Evolutionary conservation across 2,329 filamentous ascomycete species (phyloP).

Genomic region (Camillea tinctor): DNA sequence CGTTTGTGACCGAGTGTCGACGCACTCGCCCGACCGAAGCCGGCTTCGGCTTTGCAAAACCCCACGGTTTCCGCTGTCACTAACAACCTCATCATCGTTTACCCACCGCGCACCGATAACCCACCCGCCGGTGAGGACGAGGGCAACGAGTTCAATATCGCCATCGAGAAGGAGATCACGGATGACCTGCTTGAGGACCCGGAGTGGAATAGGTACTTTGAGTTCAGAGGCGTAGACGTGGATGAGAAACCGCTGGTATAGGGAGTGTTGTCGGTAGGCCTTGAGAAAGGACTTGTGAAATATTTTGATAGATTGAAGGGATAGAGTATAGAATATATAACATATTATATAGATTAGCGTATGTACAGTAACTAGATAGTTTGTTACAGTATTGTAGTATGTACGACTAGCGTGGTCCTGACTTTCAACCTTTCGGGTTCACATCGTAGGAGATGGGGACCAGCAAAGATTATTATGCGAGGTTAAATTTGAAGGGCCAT

Average conservation of each 20-base stretch:
- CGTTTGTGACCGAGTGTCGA: conserved; percentile 19
- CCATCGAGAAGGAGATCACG: conserved; percentile 16
- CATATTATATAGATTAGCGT: no score
- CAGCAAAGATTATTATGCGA: no score
- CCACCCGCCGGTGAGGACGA: conserved; percentile 15
- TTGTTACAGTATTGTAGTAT: no score
- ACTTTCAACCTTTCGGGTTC: no score
- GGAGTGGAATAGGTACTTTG: conserved; percentile 20
- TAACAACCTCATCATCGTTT: conserved; percentile 15
- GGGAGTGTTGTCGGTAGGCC: no score
- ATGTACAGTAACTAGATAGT: no score
- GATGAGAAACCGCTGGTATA: neutral
- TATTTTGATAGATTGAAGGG: neutral
- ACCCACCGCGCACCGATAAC: conserved; percentile 8
- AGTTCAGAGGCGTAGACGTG: conserved; percentile 10
- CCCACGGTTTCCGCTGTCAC: conserved; percentile 13
- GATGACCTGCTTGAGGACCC: conserved; percentile 14
- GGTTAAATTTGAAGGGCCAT: no score
- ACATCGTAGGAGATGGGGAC: no score
- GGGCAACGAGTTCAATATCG: conserved; percentile 19
- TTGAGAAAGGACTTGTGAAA: neutral
- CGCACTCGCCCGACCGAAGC: conserved; percentile 11
- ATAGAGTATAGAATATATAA: no score
- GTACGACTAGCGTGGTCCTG: no score
- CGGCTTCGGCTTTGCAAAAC: conserved; percentile 21